Conservation (phyloP, 2,329 filamentous ascomycete species). For the Colletotrichum tabaci region DNA sequence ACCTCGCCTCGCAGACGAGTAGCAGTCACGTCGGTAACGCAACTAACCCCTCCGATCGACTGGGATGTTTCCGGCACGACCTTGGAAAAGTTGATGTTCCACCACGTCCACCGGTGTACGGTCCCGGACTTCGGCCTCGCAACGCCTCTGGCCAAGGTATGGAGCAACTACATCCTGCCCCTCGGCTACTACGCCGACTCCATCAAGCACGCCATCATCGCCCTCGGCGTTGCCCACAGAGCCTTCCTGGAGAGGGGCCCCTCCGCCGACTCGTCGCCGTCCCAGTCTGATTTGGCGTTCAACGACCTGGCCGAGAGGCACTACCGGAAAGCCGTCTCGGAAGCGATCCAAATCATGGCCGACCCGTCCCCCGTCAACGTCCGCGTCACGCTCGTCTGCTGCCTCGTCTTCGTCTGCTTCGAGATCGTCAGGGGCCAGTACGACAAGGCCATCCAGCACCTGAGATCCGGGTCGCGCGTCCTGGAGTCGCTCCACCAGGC, state of each 20-base stretch:
- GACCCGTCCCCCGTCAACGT: constrained; percentile 34
- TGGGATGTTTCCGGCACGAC: constrained; percentile 24
- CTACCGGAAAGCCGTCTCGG: constrained; percentile 30
- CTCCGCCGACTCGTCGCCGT: background rate
- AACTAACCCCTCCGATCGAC: constrained; percentile 24
- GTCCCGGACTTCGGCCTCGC: constrained; percentile 30
- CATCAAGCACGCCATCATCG: constrained; percentile 34
- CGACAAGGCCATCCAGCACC: constrained; percentile 25
- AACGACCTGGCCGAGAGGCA: constrained; percentile 23
- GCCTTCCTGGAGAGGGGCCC: constrained; percentile 24
- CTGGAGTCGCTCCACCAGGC: constrained; percentile 34
- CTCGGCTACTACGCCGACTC: constrained; percentile 34
- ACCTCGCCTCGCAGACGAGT: background rate
- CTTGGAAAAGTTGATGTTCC: constrained; percentile 32
- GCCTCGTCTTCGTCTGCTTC: constrained; percentile 34
- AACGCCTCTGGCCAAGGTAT: constrained; percentile 28
- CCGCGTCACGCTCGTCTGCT: constrained; percentile 30
- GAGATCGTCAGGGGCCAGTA: constrained; percentile 33
- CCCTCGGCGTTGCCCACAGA: constrained; percentile 29
- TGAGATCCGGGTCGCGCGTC: constrained; percentile 24
- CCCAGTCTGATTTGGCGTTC: background rate
- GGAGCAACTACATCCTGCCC: constrained; percentile 36
- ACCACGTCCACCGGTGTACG: constrained; percentile 35
- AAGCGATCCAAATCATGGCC: constrained; percentile 34
- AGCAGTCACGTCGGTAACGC: constrained; percentile 13